These are phyloP conservation scores for Aspergillus pseudoviridinutans DNA, from an alignment of 2,329 filamentous ascomycete genomes.

Conservation along the genomic window DNA sequence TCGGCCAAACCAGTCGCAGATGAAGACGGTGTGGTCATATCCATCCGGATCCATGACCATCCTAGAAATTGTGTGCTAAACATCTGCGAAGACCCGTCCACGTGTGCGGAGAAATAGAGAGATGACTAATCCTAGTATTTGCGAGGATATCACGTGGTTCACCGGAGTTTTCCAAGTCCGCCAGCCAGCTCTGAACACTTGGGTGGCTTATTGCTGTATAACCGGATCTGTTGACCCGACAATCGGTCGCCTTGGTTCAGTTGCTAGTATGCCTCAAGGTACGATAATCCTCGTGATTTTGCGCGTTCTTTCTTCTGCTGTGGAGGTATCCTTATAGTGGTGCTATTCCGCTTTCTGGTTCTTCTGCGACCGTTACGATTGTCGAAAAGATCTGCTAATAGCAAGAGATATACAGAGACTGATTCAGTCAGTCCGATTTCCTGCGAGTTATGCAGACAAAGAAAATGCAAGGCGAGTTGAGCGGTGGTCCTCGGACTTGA, in stretches of 20 bases:
- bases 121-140: background rate
- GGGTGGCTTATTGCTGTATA: too few relatives aligned
- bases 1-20: background rate
- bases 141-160: background rate
- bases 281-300: background rate
- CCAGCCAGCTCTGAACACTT: background rate
- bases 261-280: background rate
- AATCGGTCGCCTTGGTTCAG: background rate
- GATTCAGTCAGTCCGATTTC: slow-evolving; percentile 3
- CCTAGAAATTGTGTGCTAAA: background rate
- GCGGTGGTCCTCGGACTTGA: too few relatives aligned
- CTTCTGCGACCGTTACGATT: too few relatives aligned
- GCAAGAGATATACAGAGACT: background rate
- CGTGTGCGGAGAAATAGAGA: too few relatives aligned
- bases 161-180: background rate
- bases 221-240: background rate
- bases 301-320: background rate
- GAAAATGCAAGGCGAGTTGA: slow-evolving; percentile 15
- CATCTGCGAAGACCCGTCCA: background rate
- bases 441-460: slow-evolving; percentile 17
- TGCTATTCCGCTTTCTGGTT: too few relatives aligned
- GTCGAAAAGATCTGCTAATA: background rate
- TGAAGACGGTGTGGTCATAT: background rate
- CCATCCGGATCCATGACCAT: background rate
- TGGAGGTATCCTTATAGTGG: background rate